phyloP scores from a whole-genome alignment of 2,329 filamentous ascomycete genomes.

The Pseudocercospora fuligena region DNA sequence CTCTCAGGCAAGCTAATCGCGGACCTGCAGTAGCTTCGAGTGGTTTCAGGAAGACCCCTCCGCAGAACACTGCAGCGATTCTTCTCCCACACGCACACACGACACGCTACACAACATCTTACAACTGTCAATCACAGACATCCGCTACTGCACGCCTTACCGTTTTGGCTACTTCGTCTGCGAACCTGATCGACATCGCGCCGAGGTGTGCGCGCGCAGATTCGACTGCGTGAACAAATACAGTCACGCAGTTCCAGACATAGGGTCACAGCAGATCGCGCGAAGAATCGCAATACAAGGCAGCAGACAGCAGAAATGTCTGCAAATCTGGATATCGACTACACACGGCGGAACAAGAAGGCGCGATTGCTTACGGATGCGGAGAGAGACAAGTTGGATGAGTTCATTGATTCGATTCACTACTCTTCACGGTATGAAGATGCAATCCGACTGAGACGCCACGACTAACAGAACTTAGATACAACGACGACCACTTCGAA shows the following conservation, averaged over 20 bases:
- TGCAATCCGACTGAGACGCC: background rate
- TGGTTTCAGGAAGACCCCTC: conserved; percentile 5
- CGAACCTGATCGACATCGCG: conserved; percentile 6
- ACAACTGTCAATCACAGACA: background rate
- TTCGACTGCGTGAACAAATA: background rate
- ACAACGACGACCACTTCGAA: conserved; percentile 90
- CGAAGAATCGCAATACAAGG: background rate
- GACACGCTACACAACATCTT: conserved; percentile 11
- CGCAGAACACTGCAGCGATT: background rate
- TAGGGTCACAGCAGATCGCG: background rate
- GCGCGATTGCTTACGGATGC: conserved; percentile 78
- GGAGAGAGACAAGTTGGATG: conserved; percentile 83
- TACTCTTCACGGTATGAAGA: conserved; percentile 83
- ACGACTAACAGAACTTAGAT: conserved; percentile 60
- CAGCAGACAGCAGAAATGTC: conserved; percentile 18
- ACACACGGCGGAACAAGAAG: conserved; percentile 81
- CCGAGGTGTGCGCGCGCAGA: background rate
- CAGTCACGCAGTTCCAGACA: background rate
- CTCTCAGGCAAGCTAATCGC: conserved; percentile 9
- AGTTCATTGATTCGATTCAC: conserved; percentile 91
- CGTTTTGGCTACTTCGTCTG: background rate
- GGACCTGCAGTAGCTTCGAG: conserved; percentile 12
- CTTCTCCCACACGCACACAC: conserved; percentile 1
- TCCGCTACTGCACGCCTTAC: conserved; percentile 2
- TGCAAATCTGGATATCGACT: conserved; percentile 69